Percentiles rank a stretch among this genome's conserved stretches.
These are phyloP conservation scores for Coniochaeta ligniaria DNA, from an alignment of 2,329 filamentous ascomycete genomes.

Conservation along the genomic window DNA sequence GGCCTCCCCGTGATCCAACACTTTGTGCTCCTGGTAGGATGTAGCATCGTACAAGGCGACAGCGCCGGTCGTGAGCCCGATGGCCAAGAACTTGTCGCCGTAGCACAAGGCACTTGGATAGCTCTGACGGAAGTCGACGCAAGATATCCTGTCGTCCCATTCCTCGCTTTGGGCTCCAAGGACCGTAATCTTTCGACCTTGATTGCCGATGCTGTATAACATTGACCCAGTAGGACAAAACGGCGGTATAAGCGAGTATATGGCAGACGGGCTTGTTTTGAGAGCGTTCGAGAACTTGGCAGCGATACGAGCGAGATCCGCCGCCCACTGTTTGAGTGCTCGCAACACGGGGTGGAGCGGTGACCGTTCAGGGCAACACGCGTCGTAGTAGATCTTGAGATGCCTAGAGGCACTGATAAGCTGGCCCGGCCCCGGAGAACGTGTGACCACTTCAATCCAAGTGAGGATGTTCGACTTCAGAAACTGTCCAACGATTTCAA, in stretches of 20 bases:
- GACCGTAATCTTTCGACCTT: slow-evolving; percentile 6
- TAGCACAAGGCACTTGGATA: slow-evolving; percentile 16
- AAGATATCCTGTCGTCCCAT: slow-evolving; percentile 24
- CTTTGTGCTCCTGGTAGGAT: slow-evolving; percentile 19
- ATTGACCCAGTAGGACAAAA: slow-evolving; percentile 18
- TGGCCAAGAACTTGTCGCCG: slow-evolving; percentile 18
- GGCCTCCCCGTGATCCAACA: slow-evolving; percentile 19
- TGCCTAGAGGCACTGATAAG: slow-evolving; percentile 8
- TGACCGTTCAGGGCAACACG: slow-evolving; percentile 11
- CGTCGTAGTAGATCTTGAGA: slow-evolving; percentile 12
- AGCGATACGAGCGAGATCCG: slow-evolving; percentile 21
- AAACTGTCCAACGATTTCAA: slow-evolving; percentile 19
- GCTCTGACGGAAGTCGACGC: slow-evolving; percentile 16
- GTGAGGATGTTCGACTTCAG: slow-evolving; percentile 21
- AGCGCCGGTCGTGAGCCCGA: slow-evolving; percentile 15
- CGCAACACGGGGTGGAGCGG: slow-evolving; percentile 11
- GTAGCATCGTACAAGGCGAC: slow-evolving; percentile 16
- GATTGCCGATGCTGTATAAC: too few relatives aligned
- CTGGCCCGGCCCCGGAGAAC: neutral
- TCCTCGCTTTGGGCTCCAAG: slow-evolving; percentile 11
- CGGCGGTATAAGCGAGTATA: slow-evolving; percentile 22
- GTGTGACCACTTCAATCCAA: slow-evolving; percentile 21
- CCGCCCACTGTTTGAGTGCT: slow-evolving; percentile 17
- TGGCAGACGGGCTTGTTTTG: slow-evolving; percentile 17
- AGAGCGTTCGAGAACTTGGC: slow-evolving; percentile 22